Evolutionary conservation across 306 rosid species (phyloP).

Genomic region (Acmispon strigosus): DNA sequence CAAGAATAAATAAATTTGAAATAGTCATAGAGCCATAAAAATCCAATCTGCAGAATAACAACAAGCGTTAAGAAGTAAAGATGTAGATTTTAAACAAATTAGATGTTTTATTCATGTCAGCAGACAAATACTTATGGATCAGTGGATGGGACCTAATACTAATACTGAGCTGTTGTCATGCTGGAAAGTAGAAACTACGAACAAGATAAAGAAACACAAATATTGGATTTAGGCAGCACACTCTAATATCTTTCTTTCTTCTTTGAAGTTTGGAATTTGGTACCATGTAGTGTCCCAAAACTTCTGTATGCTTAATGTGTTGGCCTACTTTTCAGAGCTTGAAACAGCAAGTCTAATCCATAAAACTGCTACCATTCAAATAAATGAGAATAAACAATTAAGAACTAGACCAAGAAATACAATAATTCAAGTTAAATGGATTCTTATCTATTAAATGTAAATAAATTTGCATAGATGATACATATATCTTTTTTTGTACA

Average conservation of each 20-base stretch:
- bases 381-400: neutral
- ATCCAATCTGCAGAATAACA: neutral
- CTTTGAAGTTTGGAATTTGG: neutral
- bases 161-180: neutral
- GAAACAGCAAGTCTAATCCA: neutral
- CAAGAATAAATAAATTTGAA: neutral
- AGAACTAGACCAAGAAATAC: neutral
- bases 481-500: neutral
- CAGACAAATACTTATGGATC: neutral
- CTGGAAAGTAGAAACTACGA: neutral
- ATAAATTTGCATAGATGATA: neutral
- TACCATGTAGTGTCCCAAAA: neutral
- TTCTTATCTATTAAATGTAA: neutral
- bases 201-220: neutral
- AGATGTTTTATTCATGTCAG: neutral
- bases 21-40: conserved; percentile 5
- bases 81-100: neutral
- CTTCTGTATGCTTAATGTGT: neutral
- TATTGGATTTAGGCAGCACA: neutral
- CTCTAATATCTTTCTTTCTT: neutral
- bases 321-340: neutral
- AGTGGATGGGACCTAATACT: neutral
- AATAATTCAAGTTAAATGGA: neutral
- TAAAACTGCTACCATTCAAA: too few species aligned
- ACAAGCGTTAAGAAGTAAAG: conserved; percentile 6